Evolutionary conservation across 75 land plant species (phyloP), one percentile per base, ranked within the genome.

Genomic region (Azolla pinnata): DNA sequence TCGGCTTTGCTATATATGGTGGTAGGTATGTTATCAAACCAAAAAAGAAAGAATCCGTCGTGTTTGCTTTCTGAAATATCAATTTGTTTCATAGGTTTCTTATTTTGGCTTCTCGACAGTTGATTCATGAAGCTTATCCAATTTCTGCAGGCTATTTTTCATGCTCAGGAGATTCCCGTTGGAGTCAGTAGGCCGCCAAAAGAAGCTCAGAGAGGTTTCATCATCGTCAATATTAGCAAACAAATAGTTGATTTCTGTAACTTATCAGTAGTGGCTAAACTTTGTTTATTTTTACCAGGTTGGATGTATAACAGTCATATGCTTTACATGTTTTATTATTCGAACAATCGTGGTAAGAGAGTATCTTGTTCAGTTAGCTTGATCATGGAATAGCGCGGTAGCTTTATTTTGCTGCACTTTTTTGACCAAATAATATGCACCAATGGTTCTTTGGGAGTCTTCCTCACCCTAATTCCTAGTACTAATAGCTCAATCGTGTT

Each of bases 141-240:
- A 3, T 2, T 23, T 2, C 2, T 52, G 9, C 70, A 88, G 95
- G 79, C 76, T 93, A 29, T 95, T 95, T 63, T 72, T 78, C 62
- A 83, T 95, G 99, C 77, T 95, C 27, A 71, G 83, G 72, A 78
- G 97, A 57, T 95, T 95, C 62, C 99, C 99, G 1, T 87, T 90
- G 63, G 92, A 95, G 60, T 95, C 99, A 0, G 83, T 86, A 65
- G 97, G 97, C 14, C 84, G 99, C 44, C 70, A 83, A 59, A 86
- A 83, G 75, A 89, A 90, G 56, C 88, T 90, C 60, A 76, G 86
- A 54, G 99, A 95, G 93, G 97, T 91, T n/a, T n/a, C n/a, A n/a
- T n/a, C n/a, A n/a, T n/a, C n/a, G n/a, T n/a, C n/a, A n/a, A n/a
- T n/a, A n/a, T n/a, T n/a, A n/a, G n/a, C n/a, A n/a, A n/a, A n/a